Evolutionary conservation across 2,329 filamentous ascomycete genomes (phyloP), one percentile per base, ranked within the genome.

Genomic region (Coniochaeta hoffmannii): DNA sequence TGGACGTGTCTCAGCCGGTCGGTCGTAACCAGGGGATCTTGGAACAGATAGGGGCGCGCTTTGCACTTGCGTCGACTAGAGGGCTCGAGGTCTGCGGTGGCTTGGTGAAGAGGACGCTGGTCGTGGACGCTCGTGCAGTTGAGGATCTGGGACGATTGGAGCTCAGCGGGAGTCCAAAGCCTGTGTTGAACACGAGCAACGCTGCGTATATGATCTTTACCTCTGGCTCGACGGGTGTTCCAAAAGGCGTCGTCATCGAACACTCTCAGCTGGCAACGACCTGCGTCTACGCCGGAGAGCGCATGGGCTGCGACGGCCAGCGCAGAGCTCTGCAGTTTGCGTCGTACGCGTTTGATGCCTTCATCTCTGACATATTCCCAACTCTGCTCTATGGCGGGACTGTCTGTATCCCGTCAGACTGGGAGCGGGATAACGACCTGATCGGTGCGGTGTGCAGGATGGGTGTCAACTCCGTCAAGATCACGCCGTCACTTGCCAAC

Each of bases 381-480:
- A 38, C 51, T 26, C 17, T 53, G 51, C 14, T 38, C 11, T 36
- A 36, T 17, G 51, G 51, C 15, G 51, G 51, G 19, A 36, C 31
- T 4, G 31, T 53, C n/a, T 53, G 51, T 31, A 53, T 53, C 19
- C 51, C 51, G 4, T 53, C 51, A 4, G 51, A 36, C 14, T 36
- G 34, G 51, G 51, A 53, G 24, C 51, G 51, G 14, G 34, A 53
- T 8, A 72, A 73, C 41, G 66, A 72, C 57, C 61, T 75, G 11
- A 60, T 65, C 5, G 64, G 63, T 19, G 67, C 63, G 30, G 63
- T 66, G 55, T 56, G 61, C 28, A 31, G 58, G 7, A 60, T 62
- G 57, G 56, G 61, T 5, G 61, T 64, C 50, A 65, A 65, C 55
- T 63, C 60, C 49, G 61, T 61, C 49, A 56, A 61, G 24, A 55